phyloP scores from a whole-genome alignment of 768 basidiomycete genomes.

The Mycena galericulata region DNA sequence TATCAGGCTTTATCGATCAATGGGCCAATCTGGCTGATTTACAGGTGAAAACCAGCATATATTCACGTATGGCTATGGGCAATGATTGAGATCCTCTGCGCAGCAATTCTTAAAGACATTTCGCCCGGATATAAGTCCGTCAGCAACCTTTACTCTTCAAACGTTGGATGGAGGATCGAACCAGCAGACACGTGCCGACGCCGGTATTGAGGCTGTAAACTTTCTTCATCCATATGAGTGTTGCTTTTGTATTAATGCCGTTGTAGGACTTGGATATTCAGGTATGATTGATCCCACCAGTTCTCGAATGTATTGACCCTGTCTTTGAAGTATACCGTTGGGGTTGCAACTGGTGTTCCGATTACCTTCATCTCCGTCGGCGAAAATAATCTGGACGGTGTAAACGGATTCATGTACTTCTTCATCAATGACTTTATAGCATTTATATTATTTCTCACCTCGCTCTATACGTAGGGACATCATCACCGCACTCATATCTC shows the following conservation, averaged over 20 bases:
- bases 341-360: constrained; percentile 47
- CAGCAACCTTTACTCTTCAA: constrained; percentile 47
- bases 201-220: constrained; percentile 46
- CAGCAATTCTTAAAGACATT: constrained; percentile 38
- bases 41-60: not conserved
- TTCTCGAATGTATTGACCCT: constrained; percentile 26
- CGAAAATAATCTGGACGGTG: constrained; percentile 37
- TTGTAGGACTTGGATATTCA: constrained; percentile 32
- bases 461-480: constrained; percentile 46
- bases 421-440: not conserved
- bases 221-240: not conserved
- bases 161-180: constrained; percentile 51
- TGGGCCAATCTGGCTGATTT: not conserved
- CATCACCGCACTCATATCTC: constrained; percentile 33
- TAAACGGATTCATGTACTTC: not conserved
- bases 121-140: constrained; percentile 44
- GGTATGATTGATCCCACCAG: not conserved
- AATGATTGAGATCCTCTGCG: constrained; percentile 27
- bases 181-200: constrained; percentile 41
- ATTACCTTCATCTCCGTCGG: constrained; percentile 48
- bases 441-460: constrained; percentile 25
- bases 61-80: not conserved
- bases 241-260: not conserved
- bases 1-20: constrained; percentile 35
- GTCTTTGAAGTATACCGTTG: constrained; percentile 48